Evolutionary conservation across 2,329 filamentous ascomycete species (phyloP), one percentile per base, ranked within the genome.

Genomic region (Paradendryphiella salina): DNA sequence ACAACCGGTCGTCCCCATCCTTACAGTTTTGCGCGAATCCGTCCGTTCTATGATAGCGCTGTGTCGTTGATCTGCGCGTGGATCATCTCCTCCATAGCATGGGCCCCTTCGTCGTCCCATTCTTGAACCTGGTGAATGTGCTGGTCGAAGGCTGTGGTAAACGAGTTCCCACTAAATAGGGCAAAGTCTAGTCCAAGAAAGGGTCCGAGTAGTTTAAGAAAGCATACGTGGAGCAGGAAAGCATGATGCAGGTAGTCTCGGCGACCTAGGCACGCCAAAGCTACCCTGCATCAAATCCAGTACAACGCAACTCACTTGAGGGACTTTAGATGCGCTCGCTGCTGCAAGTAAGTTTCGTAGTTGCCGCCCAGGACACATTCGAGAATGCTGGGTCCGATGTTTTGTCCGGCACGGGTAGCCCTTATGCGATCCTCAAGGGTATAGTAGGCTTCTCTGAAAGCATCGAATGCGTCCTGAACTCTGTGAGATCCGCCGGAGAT

Each of bases 401-500:
- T 34, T 11, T 61, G 53, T 20, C 57, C 60, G 23, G 60, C 49
- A 11, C 52, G 46, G 7, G 57, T 34, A 9, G 54, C 56, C 2
- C 71, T 50, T 79, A 93, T 85, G 26, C 82, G 80, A 3, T 80
- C 70, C 38, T 79, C 76, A 13, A 74, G 54, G 2, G 56, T 54
- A 7, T 49, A 43, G 45, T 70, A 62, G 7, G 69, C 71, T 10
- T 84, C 75, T 1, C 81, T 76, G 70, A 99, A 97, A 10, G 80
- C 79, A n/a, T 78, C 69, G 58, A 89, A 77, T 40, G 96, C 88
- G 7, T 82, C 77, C 0, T 73, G 59, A 6, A 88, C 89, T 59
- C 89, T 88, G 37, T 79, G 81, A 0, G 91, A 94, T 8, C 92
- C 92, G 8, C 91, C 91, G 0, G 94, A 87, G 20, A 99, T 94